Evolutionary conservation across 2,329 filamentous ascomycete genomes (phyloP).

Genomic region (Bertia moriformis): DNA sequence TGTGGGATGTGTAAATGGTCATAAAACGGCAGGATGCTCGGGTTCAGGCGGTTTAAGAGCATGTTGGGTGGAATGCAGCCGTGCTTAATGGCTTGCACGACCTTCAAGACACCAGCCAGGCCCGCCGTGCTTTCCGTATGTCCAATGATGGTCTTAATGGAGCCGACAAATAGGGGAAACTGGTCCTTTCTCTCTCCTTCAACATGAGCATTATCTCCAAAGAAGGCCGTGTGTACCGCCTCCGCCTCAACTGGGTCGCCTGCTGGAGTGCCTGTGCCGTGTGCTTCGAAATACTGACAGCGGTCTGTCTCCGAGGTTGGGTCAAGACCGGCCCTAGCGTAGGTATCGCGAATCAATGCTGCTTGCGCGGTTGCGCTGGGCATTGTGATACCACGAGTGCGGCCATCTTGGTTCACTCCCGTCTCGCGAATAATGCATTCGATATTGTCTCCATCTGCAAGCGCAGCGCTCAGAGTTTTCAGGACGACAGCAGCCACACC

Average conservation of each 20-base stretch:
- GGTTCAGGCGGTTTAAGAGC: neutral
- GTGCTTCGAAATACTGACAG: conserved; percentile 23
- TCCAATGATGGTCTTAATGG: neutral
- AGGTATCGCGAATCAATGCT: conserved; percentile 25
- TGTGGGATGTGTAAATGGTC: conserved; percentile 13
- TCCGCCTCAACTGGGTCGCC: conserved; percentile 11
- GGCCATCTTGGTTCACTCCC: conserved; percentile 32
- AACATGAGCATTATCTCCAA: neutral
- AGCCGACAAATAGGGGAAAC: neutral
- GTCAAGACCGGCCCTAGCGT: conserved; percentile 24
- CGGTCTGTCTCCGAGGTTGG: conserved; percentile 13
- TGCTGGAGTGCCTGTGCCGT: conserved; percentile 7
- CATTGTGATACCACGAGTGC: conserved; percentile 35
- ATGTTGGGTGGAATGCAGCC: neutral
- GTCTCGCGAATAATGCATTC: conserved; percentile 30
- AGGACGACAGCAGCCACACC: conserved; percentile 33
- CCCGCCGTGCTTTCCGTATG: neutral
- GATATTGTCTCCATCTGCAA: conserved; percentile 31
- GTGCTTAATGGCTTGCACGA: neutral
- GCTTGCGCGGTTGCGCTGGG: conserved; percentile 30
- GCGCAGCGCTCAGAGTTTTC: conserved; percentile 31
- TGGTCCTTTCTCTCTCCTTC: neutral
- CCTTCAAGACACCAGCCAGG: neutral
- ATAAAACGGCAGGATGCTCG: conserved; percentile 27
- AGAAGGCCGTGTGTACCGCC: conserved; percentile 8